Conservation (phyloP, 345 rosid species). For the Salix viminalis region DNA sequence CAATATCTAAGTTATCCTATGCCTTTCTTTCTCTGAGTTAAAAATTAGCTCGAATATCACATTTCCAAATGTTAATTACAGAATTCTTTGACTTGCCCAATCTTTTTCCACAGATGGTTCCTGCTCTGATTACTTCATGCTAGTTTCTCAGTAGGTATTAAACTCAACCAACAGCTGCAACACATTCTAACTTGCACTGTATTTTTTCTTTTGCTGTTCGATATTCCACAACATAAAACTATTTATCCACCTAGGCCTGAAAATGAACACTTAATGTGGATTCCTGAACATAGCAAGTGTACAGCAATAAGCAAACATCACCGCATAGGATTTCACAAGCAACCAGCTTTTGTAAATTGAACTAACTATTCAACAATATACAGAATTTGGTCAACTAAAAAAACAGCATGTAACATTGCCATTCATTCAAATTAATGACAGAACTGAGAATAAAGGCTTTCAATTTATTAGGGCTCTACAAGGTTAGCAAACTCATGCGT, state of each 20-base stretch:
- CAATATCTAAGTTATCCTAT: neutral
- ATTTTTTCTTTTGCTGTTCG: neutral
- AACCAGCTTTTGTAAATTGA: neutral
- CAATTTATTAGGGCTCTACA: neutral
- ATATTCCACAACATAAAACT: neutral
- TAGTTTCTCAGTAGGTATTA: neutral
- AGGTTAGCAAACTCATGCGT: too few species aligned
- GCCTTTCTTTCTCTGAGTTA: neutral
- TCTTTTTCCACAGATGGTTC: neutral
- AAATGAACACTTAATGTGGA: neutral
- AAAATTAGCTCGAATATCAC: neutral
- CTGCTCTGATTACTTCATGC: neutral
- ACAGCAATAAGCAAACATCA: neutral
- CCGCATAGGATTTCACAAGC: neutral
- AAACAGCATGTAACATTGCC: neutral
- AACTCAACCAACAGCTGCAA: neutral
- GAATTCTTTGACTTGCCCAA: neutral
- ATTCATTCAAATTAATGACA: neutral
- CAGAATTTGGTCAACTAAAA: neutral
- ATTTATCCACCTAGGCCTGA: neutral
- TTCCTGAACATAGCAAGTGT: neutral
- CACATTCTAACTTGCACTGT: neutral
- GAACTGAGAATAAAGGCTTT: neutral
- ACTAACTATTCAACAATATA: neutral
- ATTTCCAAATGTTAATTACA: neutral